These are phyloP conservation scores for Fusarium albidum DNA, from an alignment of 2,329 filamentous ascomycete genomes.

Conservation along the genomic window DNA sequence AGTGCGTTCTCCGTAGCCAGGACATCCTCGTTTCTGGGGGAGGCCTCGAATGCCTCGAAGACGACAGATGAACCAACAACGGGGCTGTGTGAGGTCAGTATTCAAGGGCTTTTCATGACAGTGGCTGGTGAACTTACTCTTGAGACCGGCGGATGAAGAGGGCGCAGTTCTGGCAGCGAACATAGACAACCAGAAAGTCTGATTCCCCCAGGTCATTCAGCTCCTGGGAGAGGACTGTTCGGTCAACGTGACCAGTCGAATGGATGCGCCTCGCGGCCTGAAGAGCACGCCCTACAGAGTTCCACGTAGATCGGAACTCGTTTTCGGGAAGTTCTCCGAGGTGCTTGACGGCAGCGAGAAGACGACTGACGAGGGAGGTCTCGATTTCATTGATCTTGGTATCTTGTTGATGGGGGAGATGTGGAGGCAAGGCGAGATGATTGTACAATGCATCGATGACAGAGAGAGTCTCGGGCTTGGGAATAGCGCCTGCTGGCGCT, in stretches of 20 bases:
- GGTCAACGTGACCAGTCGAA: conserved; percentile 26
- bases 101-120: not conserved
- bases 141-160: conserved; percentile 39
- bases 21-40: conserved; percentile 60
- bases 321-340: conserved; percentile 26
- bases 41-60: conserved; percentile 68
- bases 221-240: conserved; percentile 25
- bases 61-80: conserved; percentile 41
- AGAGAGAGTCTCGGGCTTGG: conserved; percentile 9
- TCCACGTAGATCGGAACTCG: conserved; percentile 23
- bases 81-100: conserved; percentile 25
- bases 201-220: conserved; percentile 20
- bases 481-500: not conserved
- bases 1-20: conserved; percentile 61
- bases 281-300: conserved; percentile 27
- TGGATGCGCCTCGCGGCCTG: conserved; percentile 31
- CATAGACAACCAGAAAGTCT: conserved; percentile 32
- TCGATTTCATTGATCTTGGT: conserved; percentile 25
- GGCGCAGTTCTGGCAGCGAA: conserved; percentile 43
- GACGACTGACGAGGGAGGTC: conserved; percentile 16
- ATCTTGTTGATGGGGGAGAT: conserved; percentile 35
- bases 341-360: conserved; percentile 24
- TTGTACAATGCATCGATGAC: conserved; percentile 35
- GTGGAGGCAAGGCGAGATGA: conserved; percentile 35
- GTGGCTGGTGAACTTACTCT: conserved; percentile 35